These are phyloP conservation scores for Crithidia thermophila DNA, from an alignment of 208 protist genomes.

Conservation along the genomic window DNA sequence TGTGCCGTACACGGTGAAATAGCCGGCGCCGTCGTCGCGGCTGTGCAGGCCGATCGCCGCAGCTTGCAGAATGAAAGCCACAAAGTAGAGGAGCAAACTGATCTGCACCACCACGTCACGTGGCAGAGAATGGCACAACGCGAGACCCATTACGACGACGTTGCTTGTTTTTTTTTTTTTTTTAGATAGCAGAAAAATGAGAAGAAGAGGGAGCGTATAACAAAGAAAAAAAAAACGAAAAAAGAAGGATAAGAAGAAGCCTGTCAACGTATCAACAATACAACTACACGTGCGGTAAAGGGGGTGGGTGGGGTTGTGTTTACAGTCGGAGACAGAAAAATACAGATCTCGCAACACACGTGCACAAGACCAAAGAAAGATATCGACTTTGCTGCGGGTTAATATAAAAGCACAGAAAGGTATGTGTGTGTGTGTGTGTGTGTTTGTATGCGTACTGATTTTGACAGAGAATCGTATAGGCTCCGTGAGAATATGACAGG, in stretches of 20 bases:
- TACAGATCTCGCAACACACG: neutral
- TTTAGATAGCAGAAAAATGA: no score
- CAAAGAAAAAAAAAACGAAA: neutral
- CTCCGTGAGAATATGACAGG: no score
- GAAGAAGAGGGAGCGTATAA: neutral
- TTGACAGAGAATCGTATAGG: no score
- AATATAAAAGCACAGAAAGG: no score
- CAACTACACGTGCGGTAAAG: no score
- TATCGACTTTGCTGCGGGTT: no score
- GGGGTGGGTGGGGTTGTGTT: no score
- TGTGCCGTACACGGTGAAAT: conserved; percentile 26
- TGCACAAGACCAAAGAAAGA: no score
- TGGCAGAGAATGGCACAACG: conserved; percentile 56
- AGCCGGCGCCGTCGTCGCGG: conserved; percentile 31
- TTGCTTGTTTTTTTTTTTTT: neutral
- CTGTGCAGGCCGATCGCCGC: conserved; percentile 42
- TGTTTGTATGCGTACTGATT: neutral
- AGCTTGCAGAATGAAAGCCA: conserved; percentile 51
- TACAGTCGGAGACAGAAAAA: no score
- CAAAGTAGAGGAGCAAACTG: conserved; percentile 43
- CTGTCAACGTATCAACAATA: no score
- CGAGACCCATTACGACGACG: conserved; percentile 35
- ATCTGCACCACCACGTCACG: conserved; percentile 45
- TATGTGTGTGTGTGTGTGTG: neutral
- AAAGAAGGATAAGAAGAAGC: neutral